Evolutionary conservation across 1,284 basidiomycete species (phyloP).

Genomic region (Nidula niveotomentosa): DNA sequence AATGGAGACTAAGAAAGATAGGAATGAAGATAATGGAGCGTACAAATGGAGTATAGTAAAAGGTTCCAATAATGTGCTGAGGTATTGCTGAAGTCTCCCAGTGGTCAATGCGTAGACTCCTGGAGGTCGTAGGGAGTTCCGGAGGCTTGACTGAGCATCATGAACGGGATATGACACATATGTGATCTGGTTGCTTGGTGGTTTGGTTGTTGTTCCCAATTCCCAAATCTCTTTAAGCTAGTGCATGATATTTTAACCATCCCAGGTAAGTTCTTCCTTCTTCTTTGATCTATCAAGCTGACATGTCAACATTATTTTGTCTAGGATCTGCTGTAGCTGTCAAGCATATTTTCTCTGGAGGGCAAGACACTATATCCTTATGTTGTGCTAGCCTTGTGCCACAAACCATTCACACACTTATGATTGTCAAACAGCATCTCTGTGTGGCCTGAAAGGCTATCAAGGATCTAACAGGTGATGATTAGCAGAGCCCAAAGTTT

Average conservation of each 20-base stretch:
- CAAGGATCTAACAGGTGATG: no score
- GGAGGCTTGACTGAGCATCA: no score
- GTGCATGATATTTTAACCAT: not conserved
- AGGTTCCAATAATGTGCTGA: no score
- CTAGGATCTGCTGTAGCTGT: conserved; percentile 1
- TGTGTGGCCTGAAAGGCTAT: no score
- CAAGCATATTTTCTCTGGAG: not conserved
- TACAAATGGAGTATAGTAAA: no score
- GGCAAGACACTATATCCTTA: not conserved
- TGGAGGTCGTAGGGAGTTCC: no score
- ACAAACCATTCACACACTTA: not conserved
- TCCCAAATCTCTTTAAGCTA: conserved; percentile 11
- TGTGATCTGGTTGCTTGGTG: conserved; percentile 19
- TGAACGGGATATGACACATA: no score
- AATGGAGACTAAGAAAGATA: no score
- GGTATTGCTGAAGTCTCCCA: no score
- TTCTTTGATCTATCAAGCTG: not conserved
- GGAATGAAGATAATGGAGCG: no score
- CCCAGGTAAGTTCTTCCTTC: not conserved
- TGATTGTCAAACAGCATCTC: not conserved
- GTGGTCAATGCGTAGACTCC: no score
- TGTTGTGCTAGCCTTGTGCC: not conserved
- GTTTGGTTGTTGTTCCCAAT: conserved; percentile 11
- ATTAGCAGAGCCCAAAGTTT: no score
- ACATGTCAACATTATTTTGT: not conserved